phyloP scores from a whole-genome alignment of 1,139 yeast species.

The Geotrichum citri-aurantii region DNA sequence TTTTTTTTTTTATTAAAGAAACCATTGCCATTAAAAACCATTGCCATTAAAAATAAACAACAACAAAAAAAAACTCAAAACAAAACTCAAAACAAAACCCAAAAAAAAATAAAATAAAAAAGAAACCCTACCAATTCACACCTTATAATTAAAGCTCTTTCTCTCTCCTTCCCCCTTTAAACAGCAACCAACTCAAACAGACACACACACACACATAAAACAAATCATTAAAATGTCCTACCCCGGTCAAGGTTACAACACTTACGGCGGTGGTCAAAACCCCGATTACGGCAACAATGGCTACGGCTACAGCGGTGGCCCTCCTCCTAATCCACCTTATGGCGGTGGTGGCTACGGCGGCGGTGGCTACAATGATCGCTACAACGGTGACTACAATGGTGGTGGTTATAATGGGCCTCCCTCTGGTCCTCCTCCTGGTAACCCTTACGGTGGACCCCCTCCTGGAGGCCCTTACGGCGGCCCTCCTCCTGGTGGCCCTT shows the following conservation, averaged over 20 bases:
- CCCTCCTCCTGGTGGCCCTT: constrained; percentile 23
- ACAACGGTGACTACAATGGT: constrained; percentile 4
- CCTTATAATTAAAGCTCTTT: too few species aligned
- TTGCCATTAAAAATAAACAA: too few species aligned
- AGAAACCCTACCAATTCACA: too few species aligned
- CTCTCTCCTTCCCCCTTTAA: not conserved
- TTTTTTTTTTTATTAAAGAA: too few species aligned
- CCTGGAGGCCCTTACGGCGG: constrained; percentile 21
- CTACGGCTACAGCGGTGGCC: constrained; percentile 20
- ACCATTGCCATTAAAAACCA: too few species aligned
- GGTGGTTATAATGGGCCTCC: constrained; percentile 21
- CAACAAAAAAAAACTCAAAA: too few species aligned
- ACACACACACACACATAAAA: too few species aligned
- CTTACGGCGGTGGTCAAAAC: constrained; percentile 25
- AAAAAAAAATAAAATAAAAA: too few species aligned
- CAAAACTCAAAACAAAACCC: too few species aligned
- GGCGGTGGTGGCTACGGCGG: constrained; percentile 7
- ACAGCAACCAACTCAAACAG: not conserved
- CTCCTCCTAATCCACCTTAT: constrained; percentile 11
- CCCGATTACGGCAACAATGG: constrained; percentile 8
- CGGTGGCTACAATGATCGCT: constrained; percentile 6
- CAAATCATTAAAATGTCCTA: constrained; percentile 26
- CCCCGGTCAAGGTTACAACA: constrained; percentile 29
- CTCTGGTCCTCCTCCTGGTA: constrained; percentile 25
- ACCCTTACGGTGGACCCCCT: constrained; percentile 21